Base-by-base conservation (phyloP, 495 filamentous ascomycete genomes). In the Neohortaea acidophila region DNA sequence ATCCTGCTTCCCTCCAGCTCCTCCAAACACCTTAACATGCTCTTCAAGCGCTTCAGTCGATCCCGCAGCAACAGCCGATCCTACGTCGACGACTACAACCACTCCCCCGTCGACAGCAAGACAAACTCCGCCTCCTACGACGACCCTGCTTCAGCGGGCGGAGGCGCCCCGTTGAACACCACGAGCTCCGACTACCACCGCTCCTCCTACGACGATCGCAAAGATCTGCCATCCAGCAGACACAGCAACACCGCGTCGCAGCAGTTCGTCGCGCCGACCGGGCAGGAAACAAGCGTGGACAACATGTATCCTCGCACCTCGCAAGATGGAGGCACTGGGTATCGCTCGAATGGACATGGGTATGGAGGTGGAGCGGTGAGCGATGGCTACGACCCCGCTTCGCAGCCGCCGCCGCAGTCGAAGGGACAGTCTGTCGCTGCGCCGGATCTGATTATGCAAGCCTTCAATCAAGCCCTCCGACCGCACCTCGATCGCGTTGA, bases 401-500 rank as follows among this genome's bases (percentile, higher is more conserved):
- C n/a, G n/a, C n/a, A n/a, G 38, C 21, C 41, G 47, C 31, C 19
- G 22, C 17, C 26, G 25, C 26, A 28, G 26, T 23, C 17, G 25
- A 11, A 28, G 38, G 2, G 41, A 41, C 29, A 42, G 33, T 19
- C 27, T 3, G 55, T 57, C 40, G 48, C 58, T n/a, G 56, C 58
- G 29, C 64, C 64, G 8, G 64, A 68, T 38, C 56, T 66, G 6
- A 49, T 68, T 38, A 56, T 61, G 26, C 59, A 56, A 33, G 65
- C 65, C 13, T 68, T 67, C 60, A 66, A 65, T 40, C 60, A 64
- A 32, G 61, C 65, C 12, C 49, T 67, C 36, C 49, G 59, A 26
- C 65, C 65, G 8, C 63, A 65, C 40, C 51, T 50, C 11, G 63
- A 68, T 22, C 57, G 63, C 48, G 62, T 67, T 30, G 63, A 67